Base-by-base conservation (phyloP, 2,329 filamentous ascomycete species). In the Immersiporthe knoxdaviesiana region DNA sequence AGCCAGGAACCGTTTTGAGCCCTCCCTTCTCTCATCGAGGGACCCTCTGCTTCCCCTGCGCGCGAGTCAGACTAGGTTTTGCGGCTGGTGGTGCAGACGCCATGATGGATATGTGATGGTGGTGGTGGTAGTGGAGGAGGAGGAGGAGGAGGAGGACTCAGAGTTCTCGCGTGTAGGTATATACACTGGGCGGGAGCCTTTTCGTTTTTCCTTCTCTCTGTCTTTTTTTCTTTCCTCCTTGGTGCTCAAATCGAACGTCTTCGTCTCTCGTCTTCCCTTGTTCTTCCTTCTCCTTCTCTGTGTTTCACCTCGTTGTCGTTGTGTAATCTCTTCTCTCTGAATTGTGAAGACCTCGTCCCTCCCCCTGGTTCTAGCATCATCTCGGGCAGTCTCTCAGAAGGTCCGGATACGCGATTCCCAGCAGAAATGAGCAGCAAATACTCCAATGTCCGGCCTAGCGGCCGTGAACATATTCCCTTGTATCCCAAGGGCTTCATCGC, bases 391-490 rank as follows among this genome's bases (percentile, higher is more conserved):
- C 16, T 18, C 14, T 12, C 2, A 44, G 6, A 12, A 8, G n/a
- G n/a, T n/a, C 16, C 41, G 21, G 41, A 39, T 37, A 39, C 5
- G 16, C 27, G 27, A 35, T 10, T 59, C 30, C 8, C 37, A 12
- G 37, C 35, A 56, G 63, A 52, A 54, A 60, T 32, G 30, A 63
- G 7, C 47, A 61, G 37, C 63, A 76, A 74, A 63, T 78, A 79
- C 67, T 74, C 77, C 1, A 73, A 72, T 66, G 71, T 74, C 52
- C 78, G 81, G 30, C 71, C 72, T 8, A 70, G 76, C n/a, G 82
- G 83, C 47, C 77, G 75, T 70, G 82, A 84, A 72, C 83, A 84
- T 70, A 77, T 84, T 32, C 83, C 82, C n/a, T 67, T 78, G 37
- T 84, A 83, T 52, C 83, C 84, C 21, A 76, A 73, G 52, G 79